Conservation (phyloP, 805 yeast genomes). For the Saccharomycopsis guyanensis region DNA sequence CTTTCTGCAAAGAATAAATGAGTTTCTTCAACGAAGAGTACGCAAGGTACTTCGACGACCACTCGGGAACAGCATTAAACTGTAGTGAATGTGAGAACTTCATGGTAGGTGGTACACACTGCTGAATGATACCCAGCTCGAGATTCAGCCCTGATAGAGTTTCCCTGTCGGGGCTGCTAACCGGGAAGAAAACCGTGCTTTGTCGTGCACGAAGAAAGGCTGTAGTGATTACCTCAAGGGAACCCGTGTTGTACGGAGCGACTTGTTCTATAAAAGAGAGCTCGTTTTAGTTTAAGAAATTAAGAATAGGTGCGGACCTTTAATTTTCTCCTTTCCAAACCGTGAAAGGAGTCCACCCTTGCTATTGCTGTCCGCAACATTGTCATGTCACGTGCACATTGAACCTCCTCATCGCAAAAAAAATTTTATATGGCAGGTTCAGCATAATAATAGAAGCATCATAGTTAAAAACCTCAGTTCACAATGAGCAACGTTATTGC, state of each 20-base stretch:
- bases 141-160: background rate
- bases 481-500: slow-evolving; percentile 32
- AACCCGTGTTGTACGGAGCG: no score
- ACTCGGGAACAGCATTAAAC: slow-evolving; percentile 96
- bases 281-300: no score
- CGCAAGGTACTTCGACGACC: slow-evolving; percentile 89
- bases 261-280: no score
- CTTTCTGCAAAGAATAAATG: slow-evolving; percentile 71
- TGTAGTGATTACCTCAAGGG: no score
- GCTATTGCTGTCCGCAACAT: background rate
- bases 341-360: no score
- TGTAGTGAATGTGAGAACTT: slow-evolving; percentile 92
- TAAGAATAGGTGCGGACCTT: no score
- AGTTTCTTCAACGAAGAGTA: slow-evolving; percentile 82
- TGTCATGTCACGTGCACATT: background rate
- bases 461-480: background rate
- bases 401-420: background rate
- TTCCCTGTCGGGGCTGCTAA: background rate
- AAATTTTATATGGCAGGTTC: no score
- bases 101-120: slow-evolving; percentile 39
- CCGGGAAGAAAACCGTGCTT: no score
- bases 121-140: background rate
- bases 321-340: no score
- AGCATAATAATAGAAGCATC: no score
- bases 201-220: no score